Base-by-base conservation (phyloP, 2,329 filamentous ascomycete genomes). In the Aspergillus udagawae region DNA sequence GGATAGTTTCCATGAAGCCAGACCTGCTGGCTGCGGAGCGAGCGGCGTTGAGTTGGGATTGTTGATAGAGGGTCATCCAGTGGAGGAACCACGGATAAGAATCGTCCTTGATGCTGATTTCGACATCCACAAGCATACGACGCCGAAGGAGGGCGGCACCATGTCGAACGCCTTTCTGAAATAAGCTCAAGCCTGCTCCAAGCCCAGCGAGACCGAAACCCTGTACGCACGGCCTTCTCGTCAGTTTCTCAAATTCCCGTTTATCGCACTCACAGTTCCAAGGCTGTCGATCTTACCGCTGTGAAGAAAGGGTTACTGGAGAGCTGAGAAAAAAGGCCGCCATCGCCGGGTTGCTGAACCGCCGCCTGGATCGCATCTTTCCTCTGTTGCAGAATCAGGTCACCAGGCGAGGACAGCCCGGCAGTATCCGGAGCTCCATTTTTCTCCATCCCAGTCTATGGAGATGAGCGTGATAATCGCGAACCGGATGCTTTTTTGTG, bases 71-170 rank as follows among this genome's bases (percentile, higher is more conserved):
- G 6, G 92, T 92, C 73, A 99, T 89, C 92, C 94, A 99, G 63
- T 92, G 88, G 9, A 99, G 82, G 45, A 99, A 86, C 93, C 92
- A 97, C 44, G 87, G 87, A 72, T 97, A 99, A 1, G 93, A 92
- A 48, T 91, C 86, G 76, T 99, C 94, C 67, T 93, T 90, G 70
- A 91, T 90, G 73, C 90, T 93, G 74, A 99, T 96, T 75, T 99
- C 94, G 67, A 99, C 86, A 68, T 97, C 92, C 67, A 97, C 91
- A 29, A 99, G 86, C 77, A 99, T 86, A 51, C 93, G 90, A 53
- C 89, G 87, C 51, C 91, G 89, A 57, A 96, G 77, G 56, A 95
- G 81, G 47, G 84, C 83, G n/a, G 88, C 86, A 54, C 86, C 86
- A 66, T 86, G 81, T 59, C 92, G 84, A 58, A 89, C 74, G 35